Percentiles rank a stretch among this genome's conserved stretches.
Evolutionary conservation across 345 rosid species (phyloP).

Genomic region (Citrus mangshanensis): DNA sequence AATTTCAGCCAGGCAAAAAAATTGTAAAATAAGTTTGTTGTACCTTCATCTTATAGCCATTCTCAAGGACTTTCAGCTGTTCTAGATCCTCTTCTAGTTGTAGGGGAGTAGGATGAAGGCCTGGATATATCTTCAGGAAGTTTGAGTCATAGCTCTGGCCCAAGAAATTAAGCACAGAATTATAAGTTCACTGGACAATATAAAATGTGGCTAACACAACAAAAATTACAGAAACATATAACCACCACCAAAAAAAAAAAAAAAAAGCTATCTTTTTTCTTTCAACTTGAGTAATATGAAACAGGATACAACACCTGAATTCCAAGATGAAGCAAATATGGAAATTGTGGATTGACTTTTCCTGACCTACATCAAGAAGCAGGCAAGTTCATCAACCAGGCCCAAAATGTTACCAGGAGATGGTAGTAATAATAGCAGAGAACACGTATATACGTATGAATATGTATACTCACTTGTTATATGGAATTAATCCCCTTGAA

Average conservation of each 20-base stretch:
- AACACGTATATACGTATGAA: not conserved
- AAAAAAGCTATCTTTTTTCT: not conserved
- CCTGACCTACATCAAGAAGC: constrained; percentile 56
- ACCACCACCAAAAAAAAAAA: not conserved
- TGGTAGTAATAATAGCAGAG: not conserved
- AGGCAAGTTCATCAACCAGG: constrained; percentile 10
- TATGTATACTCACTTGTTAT: constrained; percentile 63
- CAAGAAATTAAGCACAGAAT: not conserved
- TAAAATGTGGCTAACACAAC: not conserved
- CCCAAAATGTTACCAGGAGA: not conserved
- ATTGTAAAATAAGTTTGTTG: not conserved
- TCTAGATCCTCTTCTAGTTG: constrained; percentile 97
- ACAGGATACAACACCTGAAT: constrained; percentile 59
- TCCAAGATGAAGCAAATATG: constrained; percentile 96
- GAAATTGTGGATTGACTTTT: constrained; percentile 70
- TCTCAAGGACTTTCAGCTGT: constrained; percentile 96
- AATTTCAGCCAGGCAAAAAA: not conserved
- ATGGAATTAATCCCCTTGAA: constrained; percentile 90
- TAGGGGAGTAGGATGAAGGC: constrained; percentile 79
- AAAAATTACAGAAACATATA: not conserved
- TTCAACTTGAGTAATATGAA: not conserved
- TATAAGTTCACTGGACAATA: not conserved
- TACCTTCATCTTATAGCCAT: constrained; percentile 98
- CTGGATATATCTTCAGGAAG: constrained; percentile 77
- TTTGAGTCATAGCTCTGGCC: constrained; percentile 84